A percentile compares a stretch with the other conserved stretches of the same genome.
These are phyloP conservation scores for Arthrinium puccinioides DNA, from an alignment of 2,329 filamentous ascomycete genomes.

Conservation along the genomic window DNA sequence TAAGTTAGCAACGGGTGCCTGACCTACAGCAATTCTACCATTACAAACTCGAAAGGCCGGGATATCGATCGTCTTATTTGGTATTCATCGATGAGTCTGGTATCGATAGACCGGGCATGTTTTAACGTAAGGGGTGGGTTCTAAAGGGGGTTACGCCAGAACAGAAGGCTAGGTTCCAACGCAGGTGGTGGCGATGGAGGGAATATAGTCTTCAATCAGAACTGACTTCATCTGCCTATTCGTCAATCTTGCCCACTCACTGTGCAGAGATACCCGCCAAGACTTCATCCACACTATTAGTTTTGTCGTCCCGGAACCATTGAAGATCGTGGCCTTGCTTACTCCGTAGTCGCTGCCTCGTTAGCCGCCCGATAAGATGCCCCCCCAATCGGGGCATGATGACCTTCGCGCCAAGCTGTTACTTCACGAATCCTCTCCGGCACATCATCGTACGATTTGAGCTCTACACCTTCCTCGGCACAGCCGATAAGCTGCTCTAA, in stretches of 20 bases:
- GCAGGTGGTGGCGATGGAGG: not conserved
- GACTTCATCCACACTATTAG: constrained; percentile 2
- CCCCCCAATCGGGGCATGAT: not conserved
- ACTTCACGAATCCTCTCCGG: constrained; percentile 4
- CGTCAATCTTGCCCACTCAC: not conserved
- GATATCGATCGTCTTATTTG: constrained; percentile 3
- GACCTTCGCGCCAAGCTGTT: constrained; percentile 3
- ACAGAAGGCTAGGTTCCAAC: constrained; percentile 4
- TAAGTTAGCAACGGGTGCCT: constrained; percentile 4
- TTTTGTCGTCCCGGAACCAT: not conserved
- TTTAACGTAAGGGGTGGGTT: constrained; percentile 4
- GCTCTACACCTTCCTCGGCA: constrained; percentile 1
- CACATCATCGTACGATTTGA: constrained; percentile 4
- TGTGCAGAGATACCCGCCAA: not conserved
- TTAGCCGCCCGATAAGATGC: not conserved
- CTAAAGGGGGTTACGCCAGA: constrained; percentile 2
- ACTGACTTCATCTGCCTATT: not conserved
- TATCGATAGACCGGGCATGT: constrained; percentile 2
- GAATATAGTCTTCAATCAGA: not conserved
- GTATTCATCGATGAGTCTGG: constrained; percentile 4
- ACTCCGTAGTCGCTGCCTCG: no score
- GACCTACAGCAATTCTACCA: constrained; percentile 6
- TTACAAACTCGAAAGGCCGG: constrained; percentile 5
- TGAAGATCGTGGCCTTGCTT: constrained; percentile 4
- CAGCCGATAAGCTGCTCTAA: constrained; percentile 5